Percentiles rank a stretch among this genome's conserved stretches.
These are phyloP conservation scores for Aspergillus vadensis DNA, from an alignment of 2,329 filamentous ascomycete genomes.

Conservation along the genomic window DNA sequence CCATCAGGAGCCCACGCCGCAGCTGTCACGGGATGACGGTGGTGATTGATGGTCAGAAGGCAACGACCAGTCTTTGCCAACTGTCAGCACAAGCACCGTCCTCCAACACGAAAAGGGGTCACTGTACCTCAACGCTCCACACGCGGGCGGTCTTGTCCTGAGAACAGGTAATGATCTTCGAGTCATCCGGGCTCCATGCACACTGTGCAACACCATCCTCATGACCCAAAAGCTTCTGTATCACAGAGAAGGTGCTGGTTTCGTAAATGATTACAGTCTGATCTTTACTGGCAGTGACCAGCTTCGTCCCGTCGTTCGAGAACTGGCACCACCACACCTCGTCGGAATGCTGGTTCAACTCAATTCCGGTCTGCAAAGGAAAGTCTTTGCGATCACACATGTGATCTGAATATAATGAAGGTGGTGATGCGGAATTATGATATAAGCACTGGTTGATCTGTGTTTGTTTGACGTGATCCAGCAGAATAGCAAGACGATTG, in stretches of 20 bases:
- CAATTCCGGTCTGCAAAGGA: slow-evolving; percentile 69
- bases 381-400: slow-evolving; percentile 78
- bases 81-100: slow-evolving; percentile 14
- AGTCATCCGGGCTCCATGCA: slow-evolving; percentile 90
- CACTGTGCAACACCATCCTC: slow-evolving; percentile 73
- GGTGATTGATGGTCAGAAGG: slow-evolving; percentile 66
- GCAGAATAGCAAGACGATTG: slow-evolving; percentile 76
- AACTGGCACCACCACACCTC: slow-evolving; percentile 94
- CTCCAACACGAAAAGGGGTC: not conserved
- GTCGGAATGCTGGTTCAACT: slow-evolving; percentile 71
- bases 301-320: slow-evolving; percentile 78
- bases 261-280: slow-evolving; percentile 80
- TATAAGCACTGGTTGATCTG: slow-evolving; percentile 85
- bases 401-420: slow-evolving; percentile 89
- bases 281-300: slow-evolving; percentile 81
- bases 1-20: slow-evolving; percentile 87
- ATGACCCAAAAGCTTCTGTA: slow-evolving; percentile 67
- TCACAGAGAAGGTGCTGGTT: slow-evolving; percentile 66
- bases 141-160: slow-evolving; percentile 72
- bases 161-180: slow-evolving; percentile 80
- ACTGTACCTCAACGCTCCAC: slow-evolving; percentile 69
- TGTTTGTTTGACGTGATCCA: slow-evolving; percentile 79
- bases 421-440: slow-evolving; percentile 76
- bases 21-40: slow-evolving; percentile 81
- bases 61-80: slow-evolving; percentile 61